These are phyloP conservation scores for Syzygium malaccense DNA, from an alignment of 441 rosid genomes.

Conservation along the genomic window DNA sequence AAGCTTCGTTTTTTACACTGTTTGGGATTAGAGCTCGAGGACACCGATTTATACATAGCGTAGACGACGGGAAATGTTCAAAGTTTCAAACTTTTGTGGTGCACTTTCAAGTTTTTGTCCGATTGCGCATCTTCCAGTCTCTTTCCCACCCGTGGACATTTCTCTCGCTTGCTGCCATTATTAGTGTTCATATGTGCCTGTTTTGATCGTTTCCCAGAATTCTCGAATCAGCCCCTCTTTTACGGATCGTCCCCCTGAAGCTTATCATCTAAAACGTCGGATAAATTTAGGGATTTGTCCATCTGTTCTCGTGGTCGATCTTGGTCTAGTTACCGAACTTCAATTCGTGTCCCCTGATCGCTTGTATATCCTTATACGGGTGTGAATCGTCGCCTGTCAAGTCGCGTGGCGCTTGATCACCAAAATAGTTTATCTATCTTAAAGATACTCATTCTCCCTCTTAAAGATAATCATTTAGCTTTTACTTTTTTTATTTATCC, in stretches of 20 bases:
- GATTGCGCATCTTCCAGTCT: background rate
- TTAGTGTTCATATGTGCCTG: background rate
- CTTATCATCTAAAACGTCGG: background rate
- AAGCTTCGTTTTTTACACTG: background rate
- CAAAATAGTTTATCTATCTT: rapidly evolving
- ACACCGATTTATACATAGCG: background rate
- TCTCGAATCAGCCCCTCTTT: background rate
- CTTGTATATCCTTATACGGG: background rate
- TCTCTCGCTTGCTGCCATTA: background rate
- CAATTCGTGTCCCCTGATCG: background rate
- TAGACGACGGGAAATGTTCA: background rate
- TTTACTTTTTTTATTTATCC: background rate
- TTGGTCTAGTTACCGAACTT: background rate
- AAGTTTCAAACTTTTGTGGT: background rate
- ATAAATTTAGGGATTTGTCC: background rate
- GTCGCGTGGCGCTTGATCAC: rapidly evolving
- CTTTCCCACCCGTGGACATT: background rate
- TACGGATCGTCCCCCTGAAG: background rate
- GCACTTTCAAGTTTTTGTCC: background rate
- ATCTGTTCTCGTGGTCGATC: background rate
- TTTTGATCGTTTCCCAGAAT: background rate
- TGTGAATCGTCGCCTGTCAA: rapidly evolving
- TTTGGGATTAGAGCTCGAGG: background rate
- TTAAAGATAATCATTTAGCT: background rate
- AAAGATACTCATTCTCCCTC: background rate